phyloP scores from a whole-genome alignment of 2,329 filamentous ascomycete genomes.

The Ophiostoma himal-ulmi region DNA sequence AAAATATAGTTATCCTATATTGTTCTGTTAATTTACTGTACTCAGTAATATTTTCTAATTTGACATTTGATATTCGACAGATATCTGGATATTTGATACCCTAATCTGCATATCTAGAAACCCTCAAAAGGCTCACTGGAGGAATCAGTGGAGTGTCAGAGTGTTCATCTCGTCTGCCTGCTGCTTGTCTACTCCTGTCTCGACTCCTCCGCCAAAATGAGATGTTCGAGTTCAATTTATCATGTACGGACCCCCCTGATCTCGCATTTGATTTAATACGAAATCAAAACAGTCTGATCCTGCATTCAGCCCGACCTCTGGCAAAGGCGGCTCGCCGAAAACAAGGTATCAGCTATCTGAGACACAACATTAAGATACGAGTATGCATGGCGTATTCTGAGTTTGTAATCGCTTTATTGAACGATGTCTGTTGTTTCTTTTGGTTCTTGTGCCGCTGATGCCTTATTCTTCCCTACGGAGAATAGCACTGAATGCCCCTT shows the following conservation, averaged over 20 bases:
- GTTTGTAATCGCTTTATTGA: neutral
- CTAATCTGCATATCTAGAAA: too few species aligned
- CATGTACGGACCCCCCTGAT: neutral
- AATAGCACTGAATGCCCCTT: neutral
- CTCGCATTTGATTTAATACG: neutral
- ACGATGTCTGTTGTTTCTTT: neutral
- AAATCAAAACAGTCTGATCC: neutral
- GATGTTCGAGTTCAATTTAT: neutral
- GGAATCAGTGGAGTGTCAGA: neutral
- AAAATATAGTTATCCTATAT: neutral
- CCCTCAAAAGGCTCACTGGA: neutral
- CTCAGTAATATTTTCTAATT: too few species aligned
- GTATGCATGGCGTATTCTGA: neutral
- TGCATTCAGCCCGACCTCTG: neutral
- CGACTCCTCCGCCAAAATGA: neutral
- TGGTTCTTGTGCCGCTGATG: too few species aligned
- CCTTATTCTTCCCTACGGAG: too few species aligned
- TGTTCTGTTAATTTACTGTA: too few species aligned
- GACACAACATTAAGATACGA: neutral
- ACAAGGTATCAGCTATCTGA: neutral
- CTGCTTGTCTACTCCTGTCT: neutral
- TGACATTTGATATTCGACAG: too few species aligned
- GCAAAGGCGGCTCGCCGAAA: neutral
- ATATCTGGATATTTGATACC: too few species aligned
- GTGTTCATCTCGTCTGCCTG: neutral